Base-by-base conservation (phyloP, 2,329 filamentous ascomycete genomes). In the Fusarium sp. region DNA sequence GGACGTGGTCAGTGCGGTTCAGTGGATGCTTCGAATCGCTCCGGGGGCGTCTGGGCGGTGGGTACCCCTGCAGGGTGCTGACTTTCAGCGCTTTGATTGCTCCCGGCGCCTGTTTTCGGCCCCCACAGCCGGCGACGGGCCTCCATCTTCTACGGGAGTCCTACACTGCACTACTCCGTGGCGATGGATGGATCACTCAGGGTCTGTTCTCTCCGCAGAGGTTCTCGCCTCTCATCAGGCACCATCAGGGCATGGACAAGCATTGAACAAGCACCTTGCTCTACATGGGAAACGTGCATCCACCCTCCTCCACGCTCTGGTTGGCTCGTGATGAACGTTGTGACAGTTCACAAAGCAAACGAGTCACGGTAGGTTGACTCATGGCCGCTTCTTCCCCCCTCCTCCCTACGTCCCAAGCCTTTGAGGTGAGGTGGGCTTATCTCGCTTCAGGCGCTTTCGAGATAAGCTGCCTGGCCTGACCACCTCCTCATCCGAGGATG, bases 331-430 rank as follows among this genome's bases (percentile, higher is more conserved):
- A 52, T 65, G 67, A 63, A 58, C 60, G 47, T 12, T 52, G 47
- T 52, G 47, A 52, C 47, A 32, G 47, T 50, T 70, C 70, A 72
- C 66, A 58, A 38, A 38, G 37, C 62, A 52, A 25, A 62, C 60
- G 56, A 72, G 71, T 74, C 68, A 74, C 64, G 35, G 47, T 52
- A 52, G 47, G 65, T 74, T 74, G 71, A 72, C 71, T 74, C 68
- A 72, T 74, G 68, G 52, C 33, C 56, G 22, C n/a, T 10, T 15
- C 15, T 17, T 27, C 33, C 43, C 45, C 58, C 71, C 30, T 43
- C 61, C 30, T 32, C 30, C 30, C 7, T 30, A 30, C 27, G 27
- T 59, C 58, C 52, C 61, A 54, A 63, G 60, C 61, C 68, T 67
- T 66, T 25, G 40, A 45, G 40, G 43, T 47, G 43, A 50, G 35